These are phyloP conservation scores for Rhododendron ovatum DNA, from an alignment of 148 eudicot species.

Conservation along the genomic window DNA sequence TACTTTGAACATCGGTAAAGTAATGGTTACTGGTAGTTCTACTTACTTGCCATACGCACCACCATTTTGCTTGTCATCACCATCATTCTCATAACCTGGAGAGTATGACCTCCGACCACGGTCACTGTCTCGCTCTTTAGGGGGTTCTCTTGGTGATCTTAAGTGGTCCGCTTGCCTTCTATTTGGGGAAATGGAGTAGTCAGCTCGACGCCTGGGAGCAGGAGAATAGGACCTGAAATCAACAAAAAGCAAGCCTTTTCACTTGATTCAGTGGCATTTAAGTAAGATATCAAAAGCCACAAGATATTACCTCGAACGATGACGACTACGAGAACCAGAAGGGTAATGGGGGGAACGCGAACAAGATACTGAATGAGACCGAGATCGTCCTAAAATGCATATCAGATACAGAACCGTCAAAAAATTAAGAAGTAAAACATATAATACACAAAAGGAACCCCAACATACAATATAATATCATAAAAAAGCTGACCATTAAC, in stretches of 20 bases:
- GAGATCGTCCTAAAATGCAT: constrained; percentile 42
- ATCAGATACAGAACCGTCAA: not conserved
- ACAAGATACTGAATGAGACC: constrained; percentile 56
- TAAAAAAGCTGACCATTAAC: not conserved
- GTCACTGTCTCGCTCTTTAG: constrained; percentile 26
- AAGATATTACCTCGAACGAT: constrained; percentile 40
- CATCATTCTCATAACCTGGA: constrained; percentile 27
- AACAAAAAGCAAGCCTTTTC: constrained; percentile 4
- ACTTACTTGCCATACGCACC: constrained; percentile 29
- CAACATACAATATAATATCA: not conserved
- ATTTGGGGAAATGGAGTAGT: constrained; percentile 48
- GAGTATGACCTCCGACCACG: constrained; percentile 41
- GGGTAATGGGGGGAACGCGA: constrained; percentile 51
- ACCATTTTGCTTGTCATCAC: constrained; percentile 31
- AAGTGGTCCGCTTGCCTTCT: constrained; percentile 46
- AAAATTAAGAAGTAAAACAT: not conserved
- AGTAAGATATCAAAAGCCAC: not conserved
- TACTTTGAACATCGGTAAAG: not conserved
- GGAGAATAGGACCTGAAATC: constrained; percentile 50
- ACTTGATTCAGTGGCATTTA: not conserved
- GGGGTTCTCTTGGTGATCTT: constrained; percentile 41
- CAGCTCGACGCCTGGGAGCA: constrained; percentile 46
- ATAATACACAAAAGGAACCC: not conserved
- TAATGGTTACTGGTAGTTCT: not conserved
- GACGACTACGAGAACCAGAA: constrained; percentile 48